Conservation (phyloP, 2,329 filamentous ascomycete genomes). For the Penicillium vulpinum region DNA sequence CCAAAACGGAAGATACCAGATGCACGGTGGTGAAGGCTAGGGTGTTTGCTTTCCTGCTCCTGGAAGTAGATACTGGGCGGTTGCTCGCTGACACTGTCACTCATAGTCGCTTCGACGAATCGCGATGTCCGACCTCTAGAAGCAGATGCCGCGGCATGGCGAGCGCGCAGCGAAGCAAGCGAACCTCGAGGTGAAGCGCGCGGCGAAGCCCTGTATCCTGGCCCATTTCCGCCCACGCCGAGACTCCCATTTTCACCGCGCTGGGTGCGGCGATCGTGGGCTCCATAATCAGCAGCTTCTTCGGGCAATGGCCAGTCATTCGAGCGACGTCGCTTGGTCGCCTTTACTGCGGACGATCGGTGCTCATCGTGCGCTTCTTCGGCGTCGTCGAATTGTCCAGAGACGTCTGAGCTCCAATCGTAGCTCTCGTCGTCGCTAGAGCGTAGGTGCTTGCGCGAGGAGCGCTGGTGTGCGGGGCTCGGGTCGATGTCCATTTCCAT, state of each 20-base stretch:
- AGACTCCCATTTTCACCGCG: conserved; percentile 12
- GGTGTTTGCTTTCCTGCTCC: conserved; percentile 28
- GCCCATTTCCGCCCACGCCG: neutral
- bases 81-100: conserved; percentile 69
- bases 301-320: conserved; percentile 48
- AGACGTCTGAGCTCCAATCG: conserved; percentile 34
- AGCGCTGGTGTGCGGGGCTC: conserved; percentile 17
- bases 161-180: conserved; percentile 18
- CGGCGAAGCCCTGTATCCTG: conserved; percentile 15
- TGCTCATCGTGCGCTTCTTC: conserved; percentile 30
- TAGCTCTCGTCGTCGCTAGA: conserved; percentile 21
- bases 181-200: conserved; percentile 22
- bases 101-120: conserved; percentile 81
- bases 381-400: conserved; percentile 39
- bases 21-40: conserved; percentile 31
- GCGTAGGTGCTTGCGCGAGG: conserved; percentile 35
- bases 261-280: conserved; percentile 6
- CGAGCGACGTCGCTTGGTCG: conserved; percentile 45
- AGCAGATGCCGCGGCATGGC: conserved; percentile 16
- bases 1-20: conserved; percentile 58
- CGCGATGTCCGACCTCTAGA: conserved; percentile 59
- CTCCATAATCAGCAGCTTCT: conserved; percentile 22
- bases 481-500: conserved; percentile 17
- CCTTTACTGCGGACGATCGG: conserved; percentile 30
- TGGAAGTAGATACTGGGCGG: conserved; percentile 69